Base-by-base conservation (phyloP, 352 stramenopile genomes). In the Globisporangium iwayamae region DNA sequence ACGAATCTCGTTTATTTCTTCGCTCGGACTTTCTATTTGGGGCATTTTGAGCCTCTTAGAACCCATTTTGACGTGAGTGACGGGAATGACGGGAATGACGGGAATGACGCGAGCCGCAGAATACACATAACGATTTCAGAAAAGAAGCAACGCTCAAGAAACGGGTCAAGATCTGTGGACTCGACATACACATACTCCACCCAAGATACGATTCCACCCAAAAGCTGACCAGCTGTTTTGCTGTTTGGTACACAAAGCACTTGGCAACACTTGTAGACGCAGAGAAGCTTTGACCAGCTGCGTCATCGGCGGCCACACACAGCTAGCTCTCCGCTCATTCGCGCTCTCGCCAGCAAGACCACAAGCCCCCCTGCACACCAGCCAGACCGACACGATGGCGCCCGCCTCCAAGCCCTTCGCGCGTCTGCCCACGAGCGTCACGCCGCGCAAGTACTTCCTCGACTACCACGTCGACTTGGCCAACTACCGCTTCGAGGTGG, bases 401-500 rank as follows among this genome's bases (percentile, higher is more conserved):
- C 1, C 56, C n/a, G 28, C 50, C 48, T 48, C 63, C 51, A 79
- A 79, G 53, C 76, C 82, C 38, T 93, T 91, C 59, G 81, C 84
- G 61, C 82, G 82, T 47, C 72, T 91, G 62, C 84, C 80, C 10
- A 83, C 79, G 38, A 79, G 41, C 58, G 76, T 91, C 39, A 67
- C 65, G 55, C 83, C 83, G n/a, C 58, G 56, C 56, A 87, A 87
- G 74, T 95, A 95, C 71, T 85, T 81, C 39, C 74, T 95, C 14
- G 80, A 95, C 75, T 95, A 90, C 63, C 38, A 67, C 39, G 81
- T 95, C 20, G 87, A 95, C 69, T 63, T 95, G 30, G 76, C 83
- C 20, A 68, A 67, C 64, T 92, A 70, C 66, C 81, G 79, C 65
- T 96, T 96, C 71, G 70, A 91, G 51, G 82, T 89, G 16, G 58